Base-by-base conservation (phyloP, 2,329 filamentous ascomycete genomes). In the Diaporthe australafricana region DNA sequence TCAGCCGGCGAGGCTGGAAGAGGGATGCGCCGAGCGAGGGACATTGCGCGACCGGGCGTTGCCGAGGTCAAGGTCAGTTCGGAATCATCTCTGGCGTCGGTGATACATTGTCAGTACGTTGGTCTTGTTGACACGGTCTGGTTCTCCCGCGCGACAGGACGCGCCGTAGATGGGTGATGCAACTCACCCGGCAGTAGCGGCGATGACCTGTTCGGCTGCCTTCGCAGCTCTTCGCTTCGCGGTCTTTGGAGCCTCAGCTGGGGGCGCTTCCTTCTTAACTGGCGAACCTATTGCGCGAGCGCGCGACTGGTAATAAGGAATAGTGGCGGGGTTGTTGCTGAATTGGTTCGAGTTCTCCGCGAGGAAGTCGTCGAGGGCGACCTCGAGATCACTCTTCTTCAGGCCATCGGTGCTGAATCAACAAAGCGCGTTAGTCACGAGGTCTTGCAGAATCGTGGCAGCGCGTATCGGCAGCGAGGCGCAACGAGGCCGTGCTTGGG, bases 301-400 rank as follows among this genome's bases (percentile, higher is more conserved):
- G 80, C 92, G 91, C 77, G 85, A 88, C 79, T 88, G 89, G 85
- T 94, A 98, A 87, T 94, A 98, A 73, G 92, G 90, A 73, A 88
- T 84, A 79, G 98, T 89, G 70, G 85, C 86, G 69, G 91, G 83
- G 75, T 95, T 89, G 72, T 85, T 85, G 67, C 88, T 86, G 79
- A 93, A 92, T 73, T 86, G 87, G 75, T 88, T 85, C 76, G 89
- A 86, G 84, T 98, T 93, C 74, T 89, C 86, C 76, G 90, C 87
- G 56, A 97, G 89, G 82, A 91, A 91, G 57, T 91, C 88, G 77
- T 97, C 93, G 75, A 97, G 89, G 55, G 89, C 89, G 72, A 87
- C 81, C 79, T 96, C 94, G 73, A 98, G 89, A 62, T 98, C 94
- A 75, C 87, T 86, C 83, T 98, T 98, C 81, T 92, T 93, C 75